Conservation (phyloP, 176 grass and related monocot species). For the Paspalum vaginatum region DNA sequence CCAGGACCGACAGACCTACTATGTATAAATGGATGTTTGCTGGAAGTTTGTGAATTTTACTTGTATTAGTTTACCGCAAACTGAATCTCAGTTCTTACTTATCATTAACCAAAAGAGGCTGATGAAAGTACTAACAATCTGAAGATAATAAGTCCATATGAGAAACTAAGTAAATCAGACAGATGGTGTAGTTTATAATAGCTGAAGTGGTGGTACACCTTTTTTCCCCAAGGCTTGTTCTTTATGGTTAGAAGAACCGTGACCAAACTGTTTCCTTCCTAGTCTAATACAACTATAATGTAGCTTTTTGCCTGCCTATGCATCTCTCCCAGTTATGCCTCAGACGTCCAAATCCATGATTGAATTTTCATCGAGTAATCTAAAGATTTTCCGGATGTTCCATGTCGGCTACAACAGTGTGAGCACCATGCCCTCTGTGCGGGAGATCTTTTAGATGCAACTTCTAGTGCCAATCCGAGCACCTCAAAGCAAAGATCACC, state of each 20-base stretch:
- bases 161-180: conserved; percentile 1
- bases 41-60: not conserved
- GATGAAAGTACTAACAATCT: not conserved
- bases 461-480: conserved; percentile 15
- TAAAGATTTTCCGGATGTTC: conserved; percentile 15
- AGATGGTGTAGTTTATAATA: not conserved
- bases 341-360: not conserved
- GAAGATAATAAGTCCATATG: not conserved
- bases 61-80: not conserved
- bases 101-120: not conserved
- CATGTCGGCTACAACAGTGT: not conserved
- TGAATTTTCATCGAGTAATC: not conserved
- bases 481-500: not conserved
- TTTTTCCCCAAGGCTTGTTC: not conserved
- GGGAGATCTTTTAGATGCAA: not conserved
- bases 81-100: not conserved
- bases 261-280: not conserved
- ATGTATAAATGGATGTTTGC: not conserved
- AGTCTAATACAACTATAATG: conserved; percentile 16
- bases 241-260: conserved; percentile 33
- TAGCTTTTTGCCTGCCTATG: not conserved
- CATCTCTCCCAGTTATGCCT: conserved; percentile 7
- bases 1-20: not conserved
- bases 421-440: not conserved
- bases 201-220: not conserved